Conservation (phyloP, 345 rosid species). For the Capsella bursapastoris region DNA sequence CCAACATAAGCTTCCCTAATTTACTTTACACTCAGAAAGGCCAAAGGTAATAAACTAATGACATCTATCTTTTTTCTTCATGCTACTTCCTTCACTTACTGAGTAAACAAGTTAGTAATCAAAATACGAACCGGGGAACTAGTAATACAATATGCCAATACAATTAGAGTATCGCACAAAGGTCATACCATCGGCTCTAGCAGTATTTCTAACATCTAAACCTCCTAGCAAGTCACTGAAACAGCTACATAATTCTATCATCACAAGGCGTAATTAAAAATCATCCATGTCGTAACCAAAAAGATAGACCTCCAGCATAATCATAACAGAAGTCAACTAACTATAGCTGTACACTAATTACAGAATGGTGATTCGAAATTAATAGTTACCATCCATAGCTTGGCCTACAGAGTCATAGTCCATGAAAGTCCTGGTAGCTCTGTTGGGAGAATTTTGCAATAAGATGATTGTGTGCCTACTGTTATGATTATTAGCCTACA, state of each 20-base stretch:
- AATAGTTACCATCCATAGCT: conserved; percentile 90
- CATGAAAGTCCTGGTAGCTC: conserved; percentile 91
- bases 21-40: not conserved
- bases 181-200: not conserved
- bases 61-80: conserved; percentile 6
- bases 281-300: not conserved
- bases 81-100: not conserved
- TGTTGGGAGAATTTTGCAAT: conserved; percentile 81
- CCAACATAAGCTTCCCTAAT: conserved; percentile 1
- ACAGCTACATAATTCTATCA: not conserved
- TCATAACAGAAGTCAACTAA: conserved; percentile 5
- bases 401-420: conserved; percentile 85
- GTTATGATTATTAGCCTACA: conserved; percentile 69
- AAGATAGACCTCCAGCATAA: not conserved
- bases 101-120: not conserved
- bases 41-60: not conserved
- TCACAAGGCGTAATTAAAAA: not conserved
- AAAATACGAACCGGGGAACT: not conserved
- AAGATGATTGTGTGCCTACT: conserved; percentile 85
- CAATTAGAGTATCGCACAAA: not conserved
- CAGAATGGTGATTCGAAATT: conserved; percentile 7
- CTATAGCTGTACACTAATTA: not conserved
- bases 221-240: not conserved
- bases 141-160: not conserved
- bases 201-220: not conserved